Evolutionary conservation across 139 green algal species (phyloP), one percentile per base, ranked within the genome.

Genomic region (Raphidocelis subcapitata): DNA sequence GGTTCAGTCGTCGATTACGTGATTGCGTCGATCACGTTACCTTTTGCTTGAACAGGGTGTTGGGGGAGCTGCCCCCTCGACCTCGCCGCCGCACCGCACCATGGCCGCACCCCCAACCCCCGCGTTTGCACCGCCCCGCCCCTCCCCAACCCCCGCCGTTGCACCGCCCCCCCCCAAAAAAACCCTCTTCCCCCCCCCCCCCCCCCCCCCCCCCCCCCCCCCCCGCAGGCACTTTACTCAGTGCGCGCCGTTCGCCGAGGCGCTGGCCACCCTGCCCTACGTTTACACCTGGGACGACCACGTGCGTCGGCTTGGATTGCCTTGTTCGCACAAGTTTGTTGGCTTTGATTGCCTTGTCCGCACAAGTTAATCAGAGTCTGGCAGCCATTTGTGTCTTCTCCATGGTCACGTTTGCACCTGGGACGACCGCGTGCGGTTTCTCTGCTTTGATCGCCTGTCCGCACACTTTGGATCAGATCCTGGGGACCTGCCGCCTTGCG

Each of bases 231-330:
- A 85, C 72, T 87, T 77, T 28, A 51, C 28, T n/a, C 47, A 79
- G 41, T 8, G 12, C 47, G 33, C 62, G 0, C 44, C 51, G 37
- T 79, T 83, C 36, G 32, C 32, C 5, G 68, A 78, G 16, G 79
- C 76, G 24, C 62, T 86, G 36, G 62, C 65, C 23, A 46, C 35
- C 66, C 82, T 85, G 1, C 79, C 79, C 55, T 75, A 79, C 66
- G 37, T 67, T 31, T 71, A 69, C 26, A 66, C 29, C 26, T 67
- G 49, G 46, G 54, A 65, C 24, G 33, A 54, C 31, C 26, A 61
- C 41, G 41, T 49, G 41, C 8, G 41, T 49, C 41, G 41, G 8
- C 8, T 12, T 49, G 41, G 8, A 12, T 49, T 49, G 41, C 29
- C 26, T 67, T 35, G 46, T 33, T 56, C 24, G 33, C 33, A n/a